Base-by-base conservation (phyloP, 495 filamentous ascomycete genomes). In the Rhypophila decipiens region DNA sequence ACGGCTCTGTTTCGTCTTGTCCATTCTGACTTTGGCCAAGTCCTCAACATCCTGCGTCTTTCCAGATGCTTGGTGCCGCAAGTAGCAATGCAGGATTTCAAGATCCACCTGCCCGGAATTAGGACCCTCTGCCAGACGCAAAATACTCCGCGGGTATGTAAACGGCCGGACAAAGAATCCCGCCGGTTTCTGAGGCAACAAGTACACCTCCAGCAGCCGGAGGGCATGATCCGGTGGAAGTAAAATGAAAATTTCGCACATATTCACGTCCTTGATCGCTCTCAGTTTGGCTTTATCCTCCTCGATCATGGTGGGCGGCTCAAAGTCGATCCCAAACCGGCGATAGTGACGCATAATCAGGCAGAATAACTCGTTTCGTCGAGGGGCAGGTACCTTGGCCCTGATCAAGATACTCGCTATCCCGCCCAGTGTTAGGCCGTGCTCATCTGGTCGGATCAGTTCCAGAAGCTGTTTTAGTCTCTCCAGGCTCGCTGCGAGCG, bases 281-380 rank as follows among this genome's bases (percentile, higher is more conserved):
- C 46, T 18, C n/a, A 52, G 21, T 5, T 27, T 11, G 0, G 50
- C 37, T 24, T 47, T 42, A 4, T 42, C 21, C 3, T 17, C 4
- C 2, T 43, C 38, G 9, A 52, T 33, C 15, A 34, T 13, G 29
- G 33, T 47, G 24, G 53, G 53, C 11, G 53, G 17, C 1, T 44
- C 53, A 12, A 53, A 41, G 39, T 53, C 21, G 39, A 53, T 33
- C 2, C 34, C 38, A 24, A 44, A 50, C 15, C 27, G 19, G 21
- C 45, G 40, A 4, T 47, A 42, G 29, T 37, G 29, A 11, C 42
- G 45, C 23, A 57, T 29, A 10, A 54, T 4, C 20, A 47, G 29
- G 9, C 34, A 9, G 11, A 52, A 19, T 9, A 55, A 41, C 27
- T 49, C 35, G 5, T 48, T 48, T 18, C 49, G 44, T 17, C 35